These are phyloP conservation scores for Globisporangium cystogenes DNA, from an alignment of 352 stramenopile species.

Conservation along the genomic window DNA sequence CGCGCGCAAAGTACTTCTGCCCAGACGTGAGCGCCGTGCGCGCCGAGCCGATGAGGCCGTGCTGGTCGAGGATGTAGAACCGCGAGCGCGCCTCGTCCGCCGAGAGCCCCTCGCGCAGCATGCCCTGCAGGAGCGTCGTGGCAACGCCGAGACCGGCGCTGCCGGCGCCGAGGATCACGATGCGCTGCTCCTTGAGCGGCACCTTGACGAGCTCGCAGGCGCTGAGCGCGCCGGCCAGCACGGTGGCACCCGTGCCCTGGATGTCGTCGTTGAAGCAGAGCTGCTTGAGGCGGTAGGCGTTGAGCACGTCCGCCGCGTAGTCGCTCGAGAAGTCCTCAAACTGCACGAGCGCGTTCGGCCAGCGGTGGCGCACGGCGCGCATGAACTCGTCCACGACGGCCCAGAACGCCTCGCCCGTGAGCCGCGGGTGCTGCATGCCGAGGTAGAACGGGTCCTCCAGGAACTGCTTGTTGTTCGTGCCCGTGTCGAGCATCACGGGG, in stretches of 20 bases:
- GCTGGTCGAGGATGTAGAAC: conserved; percentile 81
- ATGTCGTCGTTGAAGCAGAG: conserved; percentile 99
- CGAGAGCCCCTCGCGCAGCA: conserved; percentile 82
- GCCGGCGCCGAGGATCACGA: conserved; percentile 94
- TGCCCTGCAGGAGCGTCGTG: conserved; percentile 84
- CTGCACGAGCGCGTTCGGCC: conserved; percentile 93
- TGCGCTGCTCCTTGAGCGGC: conserved; percentile 91
- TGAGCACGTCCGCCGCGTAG: conserved; percentile 87
- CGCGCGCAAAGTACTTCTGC: conserved; percentile 78
- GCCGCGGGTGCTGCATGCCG: conserved; percentile 87
- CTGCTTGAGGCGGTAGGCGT: conserved; percentile 93
- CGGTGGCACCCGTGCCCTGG: conserved; percentile 95
- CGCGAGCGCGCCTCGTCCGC: conserved; percentile 61
- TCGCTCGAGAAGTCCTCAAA: conserved; percentile 96
- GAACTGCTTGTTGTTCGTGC: conserved; percentile 94
- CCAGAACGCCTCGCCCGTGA: conserved; percentile 91
- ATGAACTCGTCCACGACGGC: conserved; percentile 95
- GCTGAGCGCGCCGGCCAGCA: conserved; percentile 86
- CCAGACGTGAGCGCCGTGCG: conserved; percentile 55
- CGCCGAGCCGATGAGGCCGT: conserved; percentile 52
- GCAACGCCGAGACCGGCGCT: conserved; percentile 94
- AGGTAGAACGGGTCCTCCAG: conserved; percentile 95
- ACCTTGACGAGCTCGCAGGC: conserved; percentile 66
- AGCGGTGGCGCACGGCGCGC: conserved; percentile 76
- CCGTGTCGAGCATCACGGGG: conserved; percentile 95